These are phyloP conservation scores for Castanopsis chinensis DNA, from an alignment of 306 rosid species.

Conservation along the genomic window DNA sequence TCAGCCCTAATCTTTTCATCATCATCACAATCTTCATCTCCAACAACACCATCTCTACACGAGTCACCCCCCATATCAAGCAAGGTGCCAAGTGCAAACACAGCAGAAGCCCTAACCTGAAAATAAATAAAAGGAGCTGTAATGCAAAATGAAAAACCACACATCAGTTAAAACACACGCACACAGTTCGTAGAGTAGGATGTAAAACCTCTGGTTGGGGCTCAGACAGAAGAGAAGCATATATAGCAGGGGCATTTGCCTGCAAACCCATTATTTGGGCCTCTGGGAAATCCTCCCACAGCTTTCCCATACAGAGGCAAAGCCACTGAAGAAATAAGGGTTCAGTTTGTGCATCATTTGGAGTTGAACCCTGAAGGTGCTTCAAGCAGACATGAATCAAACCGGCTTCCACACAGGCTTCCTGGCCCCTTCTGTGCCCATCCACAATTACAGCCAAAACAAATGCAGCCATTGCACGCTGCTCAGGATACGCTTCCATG, in stretches of 20 bases:
- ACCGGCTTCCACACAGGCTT: slow-evolving; percentile 88
- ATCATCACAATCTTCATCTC: slow-evolving; percentile 85
- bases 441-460: slow-evolving; percentile 97
- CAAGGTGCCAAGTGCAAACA: slow-evolving; percentile 89
- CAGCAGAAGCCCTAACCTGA: slow-evolving; percentile 99
- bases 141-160: neutral
- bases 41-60: slow-evolving; percentile 64
- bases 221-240: slow-evolving; percentile 64
- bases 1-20: slow-evolving; percentile 84
- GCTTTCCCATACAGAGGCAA: slow-evolving; percentile 94
- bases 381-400: slow-evolving; percentile 80
- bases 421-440: slow-evolving; percentile 93
- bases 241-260: slow-evolving; percentile 76
- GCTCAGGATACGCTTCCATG: slow-evolving; percentile 87
- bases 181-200: slow-evolving; percentile 15
- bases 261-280: slow-evolving; percentile 82
- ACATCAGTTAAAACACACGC: slow-evolving; percentile 8
- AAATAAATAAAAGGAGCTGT: slow-evolving; percentile 23
- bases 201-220: slow-evolving; percentile 88
- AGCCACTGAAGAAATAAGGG: slow-evolving; percentile 99
- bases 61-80: slow-evolving; percentile 81
- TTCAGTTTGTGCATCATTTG: slow-evolving; percentile 78
- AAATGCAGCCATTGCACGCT: slow-evolving; percentile 99
- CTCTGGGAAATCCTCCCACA: slow-evolving; percentile 87
- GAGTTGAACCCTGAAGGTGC: slow-evolving; percentile 84